phyloP scores from a whole-genome alignment of 495 filamentous ascomycete species.

The Hyaloscypha finlandica region DNA sequence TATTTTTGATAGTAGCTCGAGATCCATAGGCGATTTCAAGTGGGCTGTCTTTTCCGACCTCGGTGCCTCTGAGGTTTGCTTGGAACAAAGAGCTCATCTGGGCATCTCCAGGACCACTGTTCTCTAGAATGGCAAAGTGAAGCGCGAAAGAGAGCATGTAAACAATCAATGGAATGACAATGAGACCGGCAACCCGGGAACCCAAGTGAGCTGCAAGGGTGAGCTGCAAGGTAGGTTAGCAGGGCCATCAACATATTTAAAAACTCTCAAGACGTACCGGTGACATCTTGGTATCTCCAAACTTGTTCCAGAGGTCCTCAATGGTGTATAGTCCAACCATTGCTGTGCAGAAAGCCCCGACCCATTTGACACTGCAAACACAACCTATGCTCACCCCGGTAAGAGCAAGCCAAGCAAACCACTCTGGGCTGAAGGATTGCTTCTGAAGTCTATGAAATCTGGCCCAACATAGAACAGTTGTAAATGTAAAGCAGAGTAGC shows the following conservation, averaged over 20 bases:
- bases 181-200: conserved; percentile 83
- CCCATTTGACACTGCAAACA: conserved; percentile 97
- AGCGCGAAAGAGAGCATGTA: conserved; percentile 95
- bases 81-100: conserved; percentile 99
- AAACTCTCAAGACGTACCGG: conserved; percentile 50
- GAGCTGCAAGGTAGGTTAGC: conserved; percentile 43
- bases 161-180: conserved; percentile 79
- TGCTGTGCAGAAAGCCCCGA: conserved; percentile 92
- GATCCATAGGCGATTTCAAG: conserved; percentile 90
- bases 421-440: conserved; percentile 81
- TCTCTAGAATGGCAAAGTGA: conserved; percentile 90
- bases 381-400: conserved; percentile 94
- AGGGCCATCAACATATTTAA: background rate
- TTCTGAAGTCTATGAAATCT: conserved; percentile 87
- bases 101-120: conserved; percentile 93
- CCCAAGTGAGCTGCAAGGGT: conserved; percentile 75
- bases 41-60: conserved; percentile 91
- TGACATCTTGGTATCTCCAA: conserved; percentile 90
- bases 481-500: conserved; percentile 97
- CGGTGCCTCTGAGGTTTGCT: conserved; percentile 89
- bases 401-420: conserved; percentile 90
- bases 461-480: conserved; percentile 93
- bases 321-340: conserved; percentile 93
- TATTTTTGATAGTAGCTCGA: conserved; percentile 93
- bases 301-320: conserved; percentile 98